Evolutionary conservation across 2,329 filamentous ascomycete species (phyloP).

Genomic region (Eutypella sp.): DNA sequence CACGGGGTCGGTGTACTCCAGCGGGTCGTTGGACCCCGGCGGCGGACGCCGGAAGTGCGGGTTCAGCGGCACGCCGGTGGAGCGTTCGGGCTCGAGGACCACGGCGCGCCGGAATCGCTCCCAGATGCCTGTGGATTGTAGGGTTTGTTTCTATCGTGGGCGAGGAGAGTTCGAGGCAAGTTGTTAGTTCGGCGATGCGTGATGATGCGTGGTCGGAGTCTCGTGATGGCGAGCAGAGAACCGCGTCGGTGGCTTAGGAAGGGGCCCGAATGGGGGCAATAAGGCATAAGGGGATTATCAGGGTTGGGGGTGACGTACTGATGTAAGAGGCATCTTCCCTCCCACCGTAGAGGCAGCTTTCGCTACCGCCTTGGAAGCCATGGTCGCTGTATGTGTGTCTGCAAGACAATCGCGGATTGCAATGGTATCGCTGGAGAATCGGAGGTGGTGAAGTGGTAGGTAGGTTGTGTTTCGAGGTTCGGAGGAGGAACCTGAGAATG

Average conservation of each 20-base stretch:
- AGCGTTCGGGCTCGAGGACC: conserved; percentile 81
- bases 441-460: conserved; percentile 13
- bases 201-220: too few species aligned
- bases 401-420: conserved; percentile 10
- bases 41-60: conserved; percentile 85
- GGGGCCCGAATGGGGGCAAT: too few species aligned
- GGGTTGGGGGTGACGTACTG: conserved; percentile 41
- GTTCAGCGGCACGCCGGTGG: conserved; percentile 88
- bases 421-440: conserved; percentile 12
- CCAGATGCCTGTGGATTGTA: conserved; percentile 87
- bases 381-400: conserved; percentile 37
- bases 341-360: conserved; percentile 53
- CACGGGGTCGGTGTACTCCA: conserved; percentile 73
- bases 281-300: neutral
- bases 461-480: conserved; percentile 13
- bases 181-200: neutral
- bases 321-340: conserved; percentile 50
- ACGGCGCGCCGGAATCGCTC: conserved; percentile 73
- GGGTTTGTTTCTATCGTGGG: conserved; percentile 77
- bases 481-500: too few species aligned
- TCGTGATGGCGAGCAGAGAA: too few species aligned
- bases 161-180: conserved; percentile 12
- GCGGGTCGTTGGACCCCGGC: conserved; percentile 67
- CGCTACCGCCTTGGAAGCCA: conserved; percentile 57
- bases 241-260: too few species aligned